Conservation (phyloP, 495 filamentous ascomycete species). For the Aspergillus bridgeri region DNA sequence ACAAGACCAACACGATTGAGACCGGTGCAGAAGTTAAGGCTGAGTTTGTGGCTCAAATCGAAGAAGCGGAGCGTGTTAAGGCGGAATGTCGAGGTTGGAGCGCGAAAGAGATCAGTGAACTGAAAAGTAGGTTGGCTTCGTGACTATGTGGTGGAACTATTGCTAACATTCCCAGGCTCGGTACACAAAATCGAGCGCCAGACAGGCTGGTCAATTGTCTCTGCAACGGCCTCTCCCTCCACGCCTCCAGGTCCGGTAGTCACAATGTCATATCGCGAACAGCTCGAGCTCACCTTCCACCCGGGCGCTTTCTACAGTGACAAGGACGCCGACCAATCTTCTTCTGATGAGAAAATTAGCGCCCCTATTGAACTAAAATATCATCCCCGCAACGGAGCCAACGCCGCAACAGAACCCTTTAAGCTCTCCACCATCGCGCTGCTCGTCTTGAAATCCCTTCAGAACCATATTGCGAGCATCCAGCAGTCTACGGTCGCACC, state of each 20-base stretch:
- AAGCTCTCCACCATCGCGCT: constrained; percentile 33
- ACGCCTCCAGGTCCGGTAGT: constrained; percentile 48
- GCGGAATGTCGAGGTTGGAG: constrained; percentile 91
- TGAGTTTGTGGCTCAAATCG: constrained; percentile 67
- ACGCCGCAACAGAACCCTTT: background rate
- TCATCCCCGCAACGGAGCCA: constrained; percentile 13
- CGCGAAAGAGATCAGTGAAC: constrained; percentile 64
- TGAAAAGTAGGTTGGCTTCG: constrained; percentile 57
- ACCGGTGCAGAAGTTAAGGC: constrained; percentile 61
- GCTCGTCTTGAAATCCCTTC: constrained; percentile 38
- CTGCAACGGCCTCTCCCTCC: constrained; percentile 44
- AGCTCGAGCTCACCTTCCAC: constrained; percentile 76
- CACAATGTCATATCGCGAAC: constrained; percentile 72
- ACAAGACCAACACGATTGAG: constrained; percentile 59
- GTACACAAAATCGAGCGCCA: constrained; percentile 64
- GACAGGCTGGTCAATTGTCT: constrained; percentile 75
- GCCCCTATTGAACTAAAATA: constrained; percentile 31
- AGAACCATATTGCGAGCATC: constrained; percentile 29
- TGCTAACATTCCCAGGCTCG: constrained; percentile 46
- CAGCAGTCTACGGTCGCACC: constrained; percentile 31
- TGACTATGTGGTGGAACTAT: background rate
- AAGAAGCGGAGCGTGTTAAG: constrained; percentile 75
- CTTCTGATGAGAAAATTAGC: constrained; percentile 13
- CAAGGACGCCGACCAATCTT: constrained; percentile 4
- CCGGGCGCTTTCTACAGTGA: constrained; percentile 52